Evolutionary conservation across 2,329 filamentous ascomycete species (phyloP).

Genomic region (Claviceps paspali): DNA sequence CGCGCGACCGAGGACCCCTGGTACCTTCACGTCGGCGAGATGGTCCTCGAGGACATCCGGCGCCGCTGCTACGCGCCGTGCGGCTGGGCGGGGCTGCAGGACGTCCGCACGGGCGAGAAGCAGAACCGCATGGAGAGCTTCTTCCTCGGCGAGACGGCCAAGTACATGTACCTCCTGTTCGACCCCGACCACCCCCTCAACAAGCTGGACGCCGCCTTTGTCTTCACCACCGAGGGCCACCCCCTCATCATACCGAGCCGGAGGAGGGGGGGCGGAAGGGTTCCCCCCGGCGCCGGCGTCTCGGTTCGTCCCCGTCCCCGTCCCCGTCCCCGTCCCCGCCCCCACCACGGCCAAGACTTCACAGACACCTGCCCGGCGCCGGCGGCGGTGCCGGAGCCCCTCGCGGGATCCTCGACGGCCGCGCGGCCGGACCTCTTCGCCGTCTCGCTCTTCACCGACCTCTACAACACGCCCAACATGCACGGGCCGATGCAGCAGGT

Average conservation of each 20-base stretch:
- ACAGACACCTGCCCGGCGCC: constrained; percentile 49
- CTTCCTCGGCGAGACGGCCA: constrained; percentile 89
- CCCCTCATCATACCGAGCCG: constrained; percentile 79
- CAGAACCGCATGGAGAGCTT: constrained; percentile 98
- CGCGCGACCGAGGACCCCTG: constrained; percentile 85
- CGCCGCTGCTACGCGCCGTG: constrained; percentile 79
- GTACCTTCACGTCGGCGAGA: constrained; percentile 92
- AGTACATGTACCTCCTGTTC: constrained; percentile 89
- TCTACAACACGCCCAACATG: constrained; percentile 60
- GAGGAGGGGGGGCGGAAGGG: no score
- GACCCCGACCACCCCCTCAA: constrained; percentile 78
- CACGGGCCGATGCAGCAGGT: constrained; percentile 30
- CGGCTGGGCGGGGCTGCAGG: constrained; percentile 82
- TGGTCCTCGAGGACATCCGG: constrained; percentile 80
- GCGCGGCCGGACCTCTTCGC: constrained; percentile 74
- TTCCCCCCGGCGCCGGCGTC: no score
- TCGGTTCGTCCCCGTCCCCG: no score
- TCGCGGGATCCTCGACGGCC: constrained; percentile 67
- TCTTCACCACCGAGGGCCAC: constrained; percentile 94
- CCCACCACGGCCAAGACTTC: constrained; percentile 28
- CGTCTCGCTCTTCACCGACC: constrained; percentile 67
- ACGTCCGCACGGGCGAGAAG: constrained; percentile 69
- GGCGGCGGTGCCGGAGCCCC: constrained; percentile 40
- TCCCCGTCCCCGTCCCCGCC: no score
- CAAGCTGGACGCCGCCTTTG: constrained; percentile 68